A percentile compares a stretch with the other conserved stretches of the same genome.
Evolutionary conservation across 257 asterid genomes (phyloP).

Genomic region (Echites panduratus): DNA sequence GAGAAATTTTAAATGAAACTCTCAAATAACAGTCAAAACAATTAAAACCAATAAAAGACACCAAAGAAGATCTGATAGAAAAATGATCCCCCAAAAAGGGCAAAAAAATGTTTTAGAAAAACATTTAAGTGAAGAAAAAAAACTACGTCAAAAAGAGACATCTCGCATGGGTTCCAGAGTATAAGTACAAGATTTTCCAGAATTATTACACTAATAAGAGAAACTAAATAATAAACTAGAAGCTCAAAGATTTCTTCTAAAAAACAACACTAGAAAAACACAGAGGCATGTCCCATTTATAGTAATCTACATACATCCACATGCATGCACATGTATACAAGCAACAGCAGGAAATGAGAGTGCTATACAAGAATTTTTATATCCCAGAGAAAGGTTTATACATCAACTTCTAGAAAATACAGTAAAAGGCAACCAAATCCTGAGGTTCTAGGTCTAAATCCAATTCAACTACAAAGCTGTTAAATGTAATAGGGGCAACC

Average conservation of each 20-base stretch:
- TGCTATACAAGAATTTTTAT: no score
- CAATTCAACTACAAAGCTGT: not conserved
- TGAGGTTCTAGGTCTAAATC: not conserved
- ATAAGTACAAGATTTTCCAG: not conserved
- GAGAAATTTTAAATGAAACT: not conserved
- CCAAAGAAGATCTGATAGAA: not conserved
- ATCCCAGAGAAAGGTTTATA: no score
- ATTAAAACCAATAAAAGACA: not conserved
- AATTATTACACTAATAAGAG: not conserved
- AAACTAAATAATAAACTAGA: not conserved
- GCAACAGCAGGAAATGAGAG: not conserved
- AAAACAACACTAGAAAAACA: not conserved
- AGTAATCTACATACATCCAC: no score
- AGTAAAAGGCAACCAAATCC: not conserved
- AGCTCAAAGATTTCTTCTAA: not conserved
- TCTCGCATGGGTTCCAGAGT: not conserved
- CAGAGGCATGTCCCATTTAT: not conserved
- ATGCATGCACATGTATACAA: not conserved
- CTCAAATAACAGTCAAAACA: not conserved
- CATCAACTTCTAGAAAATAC: not conserved
- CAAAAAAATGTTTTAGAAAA: not conserved
- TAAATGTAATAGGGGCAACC: not conserved
- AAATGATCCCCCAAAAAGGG: not conserved
- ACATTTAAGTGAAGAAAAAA: not conserved
- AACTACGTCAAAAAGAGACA: not conserved